A percentile compares a stretch with the other conserved stretches of the same genome.
Conservation (phyloP, 139 green algal genomes). For the Chlamydomonas sp. region DNA sequence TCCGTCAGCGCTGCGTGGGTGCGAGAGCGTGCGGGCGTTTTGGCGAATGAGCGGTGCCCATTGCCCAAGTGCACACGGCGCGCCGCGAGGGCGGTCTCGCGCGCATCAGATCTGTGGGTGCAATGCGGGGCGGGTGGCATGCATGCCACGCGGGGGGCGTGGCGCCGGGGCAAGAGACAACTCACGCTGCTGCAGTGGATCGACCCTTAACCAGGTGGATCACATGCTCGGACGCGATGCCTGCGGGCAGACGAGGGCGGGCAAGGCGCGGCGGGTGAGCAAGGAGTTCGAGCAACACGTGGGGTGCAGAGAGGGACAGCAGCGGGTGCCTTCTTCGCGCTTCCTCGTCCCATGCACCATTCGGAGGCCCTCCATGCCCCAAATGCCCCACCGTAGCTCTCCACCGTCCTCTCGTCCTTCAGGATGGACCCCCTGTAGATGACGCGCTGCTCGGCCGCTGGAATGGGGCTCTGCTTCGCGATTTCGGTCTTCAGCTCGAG, state of each 20-base stretch:
- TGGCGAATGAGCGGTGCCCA: no score
- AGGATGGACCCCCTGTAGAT: constrained; percentile 60
- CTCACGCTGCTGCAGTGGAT: background rate
- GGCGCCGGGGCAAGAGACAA: no score
- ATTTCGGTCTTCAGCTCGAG: constrained; percentile 34
- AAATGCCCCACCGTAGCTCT: constrained; percentile 12
- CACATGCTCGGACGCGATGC: constrained; percentile 13
- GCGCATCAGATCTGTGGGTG: no score
- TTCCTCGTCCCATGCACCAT: no score
- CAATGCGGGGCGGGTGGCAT: no score
- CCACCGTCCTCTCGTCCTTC: constrained; percentile 47
- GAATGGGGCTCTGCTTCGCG: constrained; percentile 21
- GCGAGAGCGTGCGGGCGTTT: no score
- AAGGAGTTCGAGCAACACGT: constrained; percentile 9
- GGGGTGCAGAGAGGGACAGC: no score
- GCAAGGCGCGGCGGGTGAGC: background rate
- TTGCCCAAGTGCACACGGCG: no score
- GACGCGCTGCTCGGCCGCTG: constrained; percentile 39
- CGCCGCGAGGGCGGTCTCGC: no score
- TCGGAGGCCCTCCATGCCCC: background rate
- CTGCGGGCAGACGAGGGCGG: background rate
- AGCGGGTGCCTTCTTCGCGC: no score
- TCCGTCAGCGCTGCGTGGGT: no score
- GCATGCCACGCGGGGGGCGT: no score
- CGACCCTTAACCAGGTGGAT: constrained; percentile 12